Base-by-base conservation (phyloP, 805 yeast genomes). In the Scheffersomyces stipitis region DNA sequence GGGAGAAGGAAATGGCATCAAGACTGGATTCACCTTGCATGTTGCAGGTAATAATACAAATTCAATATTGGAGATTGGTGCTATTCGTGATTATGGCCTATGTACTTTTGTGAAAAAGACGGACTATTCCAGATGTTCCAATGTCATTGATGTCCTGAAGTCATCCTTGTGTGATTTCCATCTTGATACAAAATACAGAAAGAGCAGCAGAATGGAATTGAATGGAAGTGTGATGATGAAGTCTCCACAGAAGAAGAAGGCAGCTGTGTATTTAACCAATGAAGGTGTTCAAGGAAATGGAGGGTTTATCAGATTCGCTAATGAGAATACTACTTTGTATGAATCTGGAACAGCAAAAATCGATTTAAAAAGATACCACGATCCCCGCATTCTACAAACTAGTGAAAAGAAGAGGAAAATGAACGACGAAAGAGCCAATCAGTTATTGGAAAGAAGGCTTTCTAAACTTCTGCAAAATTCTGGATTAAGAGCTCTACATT, bases 191-290 rank as follows among this genome's bases (percentile, higher is more conserved):
- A 69, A 76, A 30, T 66, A 78, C 37, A 70, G 73, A 30, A 73
- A 78, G 15, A 71, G 80, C n/a, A 71, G 76, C 42, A 66, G 98
- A 43, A 76, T 87, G 68, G 98, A 90, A 56, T 67, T 91, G 36
- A 85, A 80, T 57, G 76, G 85, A 12, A 64, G 77, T 41, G 67
- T 73, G 41, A 61, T 80, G 39, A 57, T 77, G 60, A 72, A 79
- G 48, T 75, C 87, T 5, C 81, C 89, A 4, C 67, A 69, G 17
- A 62, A 66, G 32, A 53, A 23, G 26, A 51, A 37, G 27, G 49
- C 71, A 38, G 64, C 73, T 0, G 58, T 76, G 44, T 66, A 66
- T 29, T 48, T 68, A 33, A 70, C 66, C 14, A 46, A 49, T 14
- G 62, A 46, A 5, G 10, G 41, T 37, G 23, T 37, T 43, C 22